Conservation (phyloP, 2,329 filamentous ascomycete genomes). For the Neocatenulostroma microsporum region DNA sequence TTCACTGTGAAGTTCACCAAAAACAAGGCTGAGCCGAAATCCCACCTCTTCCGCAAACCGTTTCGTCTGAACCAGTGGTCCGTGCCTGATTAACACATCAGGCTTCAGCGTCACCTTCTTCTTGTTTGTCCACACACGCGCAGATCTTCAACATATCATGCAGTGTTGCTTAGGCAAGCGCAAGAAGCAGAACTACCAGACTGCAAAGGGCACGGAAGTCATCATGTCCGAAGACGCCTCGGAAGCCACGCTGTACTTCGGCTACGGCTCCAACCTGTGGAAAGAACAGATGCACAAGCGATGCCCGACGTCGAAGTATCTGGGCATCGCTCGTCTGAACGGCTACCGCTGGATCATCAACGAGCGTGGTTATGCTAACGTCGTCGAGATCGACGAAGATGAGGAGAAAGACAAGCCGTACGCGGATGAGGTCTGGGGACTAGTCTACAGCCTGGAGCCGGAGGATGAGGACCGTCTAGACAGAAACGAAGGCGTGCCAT, state of each 20-base stretch:
- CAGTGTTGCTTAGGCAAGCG: background rate
- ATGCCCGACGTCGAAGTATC: conserved; percentile 49
- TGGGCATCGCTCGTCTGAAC: conserved; percentile 51
- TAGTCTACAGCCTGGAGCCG: conserved; percentile 47
- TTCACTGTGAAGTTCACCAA: no score
- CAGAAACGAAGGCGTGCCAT: conserved; percentile 54
- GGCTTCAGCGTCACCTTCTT: background rate
- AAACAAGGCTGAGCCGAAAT: no score
- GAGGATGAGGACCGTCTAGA: conserved; percentile 49
- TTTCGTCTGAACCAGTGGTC: no score
- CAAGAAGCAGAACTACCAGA: no score
- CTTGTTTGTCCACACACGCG: background rate
- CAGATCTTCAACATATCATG: background rate
- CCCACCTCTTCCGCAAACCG: no score
- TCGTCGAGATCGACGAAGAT: conserved; percentile 36
- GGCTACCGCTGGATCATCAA: conserved; percentile 61
- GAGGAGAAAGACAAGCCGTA: background rate
- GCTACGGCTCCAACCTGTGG: conserved; percentile 64
- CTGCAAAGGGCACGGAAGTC: no score
- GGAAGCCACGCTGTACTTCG: conserved; percentile 48
- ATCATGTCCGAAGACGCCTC: no score
- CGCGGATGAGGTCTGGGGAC: conserved; percentile 47
- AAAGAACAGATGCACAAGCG: conserved; percentile 55
- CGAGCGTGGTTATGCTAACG: conserved; percentile 59
- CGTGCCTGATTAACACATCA: no score